A percentile compares a stretch with the other conserved stretches of the same genome.
These are phyloP conservation scores for Crassisporium funariophilum DNA, from an alignment of 768 basidiomycete genomes.

Conservation along the genomic window DNA sequence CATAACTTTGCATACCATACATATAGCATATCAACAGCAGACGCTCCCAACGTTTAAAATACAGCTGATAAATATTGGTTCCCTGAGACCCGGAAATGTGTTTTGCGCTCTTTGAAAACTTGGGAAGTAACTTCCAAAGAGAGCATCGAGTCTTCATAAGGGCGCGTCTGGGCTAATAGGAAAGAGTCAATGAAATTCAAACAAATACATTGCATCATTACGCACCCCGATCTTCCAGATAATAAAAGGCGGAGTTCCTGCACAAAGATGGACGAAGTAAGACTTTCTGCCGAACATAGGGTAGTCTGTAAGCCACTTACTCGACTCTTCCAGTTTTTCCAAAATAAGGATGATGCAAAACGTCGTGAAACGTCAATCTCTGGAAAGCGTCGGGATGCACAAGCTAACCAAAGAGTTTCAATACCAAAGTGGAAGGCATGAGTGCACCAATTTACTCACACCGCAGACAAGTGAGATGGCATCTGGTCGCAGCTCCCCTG, in stretches of 20 bases:
- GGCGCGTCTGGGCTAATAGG: neutral
- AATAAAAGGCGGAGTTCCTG: neutral
- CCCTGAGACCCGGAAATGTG: no score
- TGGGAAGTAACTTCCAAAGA: no score
- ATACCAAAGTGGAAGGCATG: no score
- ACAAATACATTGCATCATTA: neutral
- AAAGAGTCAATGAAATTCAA: neutral
- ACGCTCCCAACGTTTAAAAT: no score
- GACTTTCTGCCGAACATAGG: neutral
- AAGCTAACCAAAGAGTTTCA: no score
- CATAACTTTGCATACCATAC: no score
- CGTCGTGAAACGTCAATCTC: neutral
- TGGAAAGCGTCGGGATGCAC: neutral
- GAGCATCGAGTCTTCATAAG: neutral
- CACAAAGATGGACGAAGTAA: no score
- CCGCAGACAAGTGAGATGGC: neutral
- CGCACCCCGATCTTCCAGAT: neutral
- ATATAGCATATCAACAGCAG: no score
- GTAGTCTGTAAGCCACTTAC: neutral
- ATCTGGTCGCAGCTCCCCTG: neutral
- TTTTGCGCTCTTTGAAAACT: no score
- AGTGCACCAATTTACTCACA: neutral
- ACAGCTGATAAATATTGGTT: no score
- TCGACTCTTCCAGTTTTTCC: neutral
- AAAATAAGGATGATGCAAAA: neutral